phyloP scores from a whole-genome alignment of 257 asterid genomes.

The Paraleonurus japonicus region DNA sequence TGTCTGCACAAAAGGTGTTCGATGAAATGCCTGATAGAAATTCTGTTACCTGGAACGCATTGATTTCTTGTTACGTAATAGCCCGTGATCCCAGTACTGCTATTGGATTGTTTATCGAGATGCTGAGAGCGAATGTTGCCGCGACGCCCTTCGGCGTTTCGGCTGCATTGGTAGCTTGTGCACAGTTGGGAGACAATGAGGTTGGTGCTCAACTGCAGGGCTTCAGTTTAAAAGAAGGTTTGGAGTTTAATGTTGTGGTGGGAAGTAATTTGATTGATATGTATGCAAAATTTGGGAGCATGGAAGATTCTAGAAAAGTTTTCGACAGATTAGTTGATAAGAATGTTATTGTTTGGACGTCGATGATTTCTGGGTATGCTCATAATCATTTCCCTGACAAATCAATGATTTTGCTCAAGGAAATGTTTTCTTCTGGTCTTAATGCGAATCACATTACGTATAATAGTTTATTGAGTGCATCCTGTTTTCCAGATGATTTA shows the following conservation, averaged over 20 bases:
- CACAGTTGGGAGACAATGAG: constrained; percentile 39
- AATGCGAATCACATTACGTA: constrained; percentile 43
- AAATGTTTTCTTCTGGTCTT: constrained; percentile 42
- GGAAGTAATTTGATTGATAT: constrained; percentile 63
- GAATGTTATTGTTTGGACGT: constrained; percentile 50
- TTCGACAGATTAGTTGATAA: constrained; percentile 42
- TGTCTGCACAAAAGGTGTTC: constrained; percentile 43
- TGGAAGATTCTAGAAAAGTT: constrained; percentile 46
- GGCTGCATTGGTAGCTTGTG: constrained; percentile 43
- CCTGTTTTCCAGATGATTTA: constrained; percentile 41
- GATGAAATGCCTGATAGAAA: constrained; percentile 55
- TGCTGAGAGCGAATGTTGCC: constrained; percentile 39
- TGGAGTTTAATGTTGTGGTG: constrained; percentile 42
- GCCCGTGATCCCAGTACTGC: constrained; percentile 31
- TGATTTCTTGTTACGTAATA: constrained; percentile 52
- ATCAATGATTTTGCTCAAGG: constrained; percentile 45
- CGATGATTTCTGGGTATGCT: constrained; percentile 56
- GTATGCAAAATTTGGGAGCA: constrained; percentile 45
- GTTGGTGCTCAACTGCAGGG: constrained; percentile 60
- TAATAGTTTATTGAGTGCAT: constrained; percentile 48
- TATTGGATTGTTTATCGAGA: constrained; percentile 36
- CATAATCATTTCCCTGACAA: constrained; percentile 27
- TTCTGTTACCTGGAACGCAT: constrained; percentile 49
- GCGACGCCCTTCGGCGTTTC: constrained; percentile 48
- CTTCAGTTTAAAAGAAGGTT: constrained; percentile 51